phyloP scores from a whole-genome alignment of 139 green algal genomes.

The Protoeuglena noctilucae region DNA sequence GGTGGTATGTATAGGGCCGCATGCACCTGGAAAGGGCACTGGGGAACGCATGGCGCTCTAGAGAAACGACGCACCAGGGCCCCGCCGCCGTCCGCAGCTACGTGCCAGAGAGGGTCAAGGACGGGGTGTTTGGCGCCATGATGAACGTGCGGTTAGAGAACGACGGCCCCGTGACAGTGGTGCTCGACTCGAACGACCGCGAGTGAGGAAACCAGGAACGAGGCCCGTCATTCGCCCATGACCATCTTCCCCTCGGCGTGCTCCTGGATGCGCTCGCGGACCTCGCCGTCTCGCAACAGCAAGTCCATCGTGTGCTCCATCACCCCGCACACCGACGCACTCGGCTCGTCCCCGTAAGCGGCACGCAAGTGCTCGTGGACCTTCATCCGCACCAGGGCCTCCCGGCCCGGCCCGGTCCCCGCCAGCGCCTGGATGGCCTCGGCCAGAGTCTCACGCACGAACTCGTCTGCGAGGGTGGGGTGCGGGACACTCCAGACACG shows the following conservation, averaged over 20 bases:
- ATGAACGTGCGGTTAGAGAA: slow-evolving; percentile 8
- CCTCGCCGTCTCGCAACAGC: slow-evolving; percentile 3
- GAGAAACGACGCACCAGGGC: too few species aligned
- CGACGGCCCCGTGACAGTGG: slow-evolving; percentile 5
- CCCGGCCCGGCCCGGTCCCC: not conserved
- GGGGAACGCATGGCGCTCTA: too few species aligned
- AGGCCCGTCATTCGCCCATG: not conserved
- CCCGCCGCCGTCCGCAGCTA: not conserved
- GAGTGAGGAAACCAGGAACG: not conserved
- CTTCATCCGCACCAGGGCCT: not conserved
- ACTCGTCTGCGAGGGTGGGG: slow-evolving; percentile 18
- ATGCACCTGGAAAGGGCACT: not conserved
- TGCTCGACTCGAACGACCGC: not conserved
- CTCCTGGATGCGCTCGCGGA: not conserved
- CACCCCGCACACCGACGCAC: slow-evolving; percentile 7
- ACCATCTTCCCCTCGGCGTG: not conserved
- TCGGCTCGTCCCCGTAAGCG: slow-evolving; percentile 17
- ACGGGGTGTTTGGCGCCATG: slow-evolving; percentile 7
- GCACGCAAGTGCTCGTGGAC: not conserved
- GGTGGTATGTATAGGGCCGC: not conserved
- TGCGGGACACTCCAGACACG: not conserved
- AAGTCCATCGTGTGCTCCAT: slow-evolving; percentile 11
- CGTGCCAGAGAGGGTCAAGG: not conserved
- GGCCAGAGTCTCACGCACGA: slow-evolving; percentile 31
- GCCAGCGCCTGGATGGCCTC: slow-evolving; percentile 46